A percentile compares a stretch with the other conserved stretches of the same genome.
phyloP scores from a whole-genome alignment of 331 rosid genomes.

The Acacia pycnantha region DNA sequence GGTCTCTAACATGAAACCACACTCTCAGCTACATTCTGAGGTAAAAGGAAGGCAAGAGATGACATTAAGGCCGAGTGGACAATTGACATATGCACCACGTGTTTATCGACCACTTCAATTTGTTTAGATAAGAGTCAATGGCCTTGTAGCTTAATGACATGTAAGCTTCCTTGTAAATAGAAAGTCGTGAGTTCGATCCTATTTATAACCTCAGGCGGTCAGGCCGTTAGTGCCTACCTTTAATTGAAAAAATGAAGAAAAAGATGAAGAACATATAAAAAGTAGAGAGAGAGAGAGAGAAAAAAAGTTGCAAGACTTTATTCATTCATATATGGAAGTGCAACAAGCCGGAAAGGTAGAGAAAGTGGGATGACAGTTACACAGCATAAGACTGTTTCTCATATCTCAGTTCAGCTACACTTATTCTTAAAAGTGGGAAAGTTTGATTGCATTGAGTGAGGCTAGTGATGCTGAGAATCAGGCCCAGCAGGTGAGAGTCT shows the following conservation, averaged over 20 bases:
- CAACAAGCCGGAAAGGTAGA: neutral
- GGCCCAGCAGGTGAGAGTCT: slow-evolving; percentile 50
- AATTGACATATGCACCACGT: neutral
- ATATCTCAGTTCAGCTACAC: neutral
- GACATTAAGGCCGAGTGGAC: neutral
- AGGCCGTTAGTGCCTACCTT: too few relatives aligned
- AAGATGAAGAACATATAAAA: neutral
- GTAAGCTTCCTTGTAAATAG: neutral
- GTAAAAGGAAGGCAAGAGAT: neutral
- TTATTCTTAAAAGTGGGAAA: neutral
- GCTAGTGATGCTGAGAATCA: slow-evolving; percentile 48
- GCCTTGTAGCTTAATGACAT: too few relatives aligned
- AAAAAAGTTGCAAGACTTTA: neutral
- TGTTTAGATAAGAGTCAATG: neutral
- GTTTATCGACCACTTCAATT: neutral
- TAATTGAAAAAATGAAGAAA: too few relatives aligned
- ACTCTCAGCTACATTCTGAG: neutral
- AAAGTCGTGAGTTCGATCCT: too few relatives aligned
- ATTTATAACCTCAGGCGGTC: too few relatives aligned
- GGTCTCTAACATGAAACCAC: neutral
- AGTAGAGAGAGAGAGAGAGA: neutral
- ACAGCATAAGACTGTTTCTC: neutral
- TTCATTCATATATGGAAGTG: neutral
- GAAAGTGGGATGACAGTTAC: neutral
- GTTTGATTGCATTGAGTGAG: neutral